Evolutionary conservation across 805 yeast species (phyloP).

Genomic region (Groenewaldozyma tartarivorans): DNA sequence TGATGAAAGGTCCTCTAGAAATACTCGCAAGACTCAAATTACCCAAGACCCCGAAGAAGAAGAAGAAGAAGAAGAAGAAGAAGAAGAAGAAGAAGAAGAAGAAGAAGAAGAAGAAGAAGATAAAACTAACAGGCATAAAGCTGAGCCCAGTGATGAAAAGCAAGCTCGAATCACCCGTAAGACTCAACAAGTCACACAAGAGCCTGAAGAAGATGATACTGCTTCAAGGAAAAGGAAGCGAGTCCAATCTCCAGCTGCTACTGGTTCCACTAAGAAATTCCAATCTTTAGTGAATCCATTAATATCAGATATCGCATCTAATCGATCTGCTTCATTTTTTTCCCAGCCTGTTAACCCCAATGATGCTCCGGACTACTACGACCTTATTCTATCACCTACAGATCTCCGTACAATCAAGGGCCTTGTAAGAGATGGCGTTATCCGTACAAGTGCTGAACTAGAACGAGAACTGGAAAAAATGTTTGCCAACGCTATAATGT

Average conservation of each 20-base stretch:
- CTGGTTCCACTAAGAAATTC: conserved; percentile 40
- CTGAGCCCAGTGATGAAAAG: conserved; percentile 12
- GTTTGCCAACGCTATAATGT: conserved; percentile 83
- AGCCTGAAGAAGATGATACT: conserved; percentile 3
- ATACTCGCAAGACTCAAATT: too few relatives aligned
- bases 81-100: conserved; percentile 10
- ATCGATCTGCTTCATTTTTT: conserved; percentile 67
- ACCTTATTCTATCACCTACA: conserved; percentile 51
- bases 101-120: conserved; percentile 13
- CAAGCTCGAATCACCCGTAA: conserved; percentile 4
- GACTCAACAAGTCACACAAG: conserved; percentile 7
- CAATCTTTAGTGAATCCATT: conserved; percentile 53
- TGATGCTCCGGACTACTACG: conserved; percentile 62
- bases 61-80: conserved; percentile 8
- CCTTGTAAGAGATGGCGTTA: conserved; percentile 48
- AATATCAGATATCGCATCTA: conserved; percentile 55
- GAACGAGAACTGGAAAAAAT: conserved; percentile 63
- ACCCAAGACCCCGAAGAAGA: conserved; percentile 9
- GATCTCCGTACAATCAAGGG: conserved; percentile 57
- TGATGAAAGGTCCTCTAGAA: too few relatives aligned
- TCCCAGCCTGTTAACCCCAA: conserved; percentile 55
- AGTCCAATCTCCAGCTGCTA: conserved; percentile 17
- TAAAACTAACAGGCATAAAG: conserved; percentile 12
- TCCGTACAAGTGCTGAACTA: conserved; percentile 40
- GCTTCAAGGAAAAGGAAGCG: conserved; percentile 11